Percentiles rank a stretch among this genome's conserved stretches.
phyloP scores from a whole-genome alignment of 2,329 filamentous ascomycete species.

The Aspergillus transmontanensis region DNA sequence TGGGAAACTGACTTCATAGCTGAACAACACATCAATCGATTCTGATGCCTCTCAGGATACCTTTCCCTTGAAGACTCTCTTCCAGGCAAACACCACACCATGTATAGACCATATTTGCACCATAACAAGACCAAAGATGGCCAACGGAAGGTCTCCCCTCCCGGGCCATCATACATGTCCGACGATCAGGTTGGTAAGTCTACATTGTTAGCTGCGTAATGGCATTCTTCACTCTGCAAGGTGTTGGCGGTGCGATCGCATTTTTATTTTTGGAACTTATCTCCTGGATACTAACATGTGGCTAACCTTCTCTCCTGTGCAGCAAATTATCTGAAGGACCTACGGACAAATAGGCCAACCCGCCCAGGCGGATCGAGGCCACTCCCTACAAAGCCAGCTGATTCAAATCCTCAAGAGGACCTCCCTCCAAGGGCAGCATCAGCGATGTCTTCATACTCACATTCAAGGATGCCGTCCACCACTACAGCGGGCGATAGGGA shows the following conservation, averaged over 20 bases:
- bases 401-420: conserved; percentile 30
- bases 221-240: conserved; percentile 19
- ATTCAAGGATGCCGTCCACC: conserved; percentile 20
- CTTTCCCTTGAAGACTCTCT: not conserved
- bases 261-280: not conserved
- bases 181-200: conserved; percentile 50
- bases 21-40: conserved; percentile 17
- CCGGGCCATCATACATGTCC: conserved; percentile 50
- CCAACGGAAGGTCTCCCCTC: conserved; percentile 50
- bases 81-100: conserved; percentile 28
- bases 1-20: conserved; percentile 21
- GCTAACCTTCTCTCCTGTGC: conserved; percentile 15
- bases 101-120: conserved; percentile 37
- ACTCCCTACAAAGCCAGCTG: conserved; percentile 52
- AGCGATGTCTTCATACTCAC: conserved; percentile 42
- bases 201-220: conserved; percentile 21
- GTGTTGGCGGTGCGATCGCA: conserved; percentile 19
- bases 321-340: conserved; percentile 63
- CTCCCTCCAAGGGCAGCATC: conserved; percentile 46
- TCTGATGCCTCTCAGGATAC: conserved; percentile 7
- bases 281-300: conserved; percentile 13
- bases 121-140: conserved; percentile 35
- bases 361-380: conserved; percentile 64
- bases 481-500: conserved; percentile 24
- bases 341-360: conserved; percentile 58